phyloP scores from a whole-genome alignment of 2,329 filamentous ascomycete species.

The Tricladium varicosporioides region DNA sequence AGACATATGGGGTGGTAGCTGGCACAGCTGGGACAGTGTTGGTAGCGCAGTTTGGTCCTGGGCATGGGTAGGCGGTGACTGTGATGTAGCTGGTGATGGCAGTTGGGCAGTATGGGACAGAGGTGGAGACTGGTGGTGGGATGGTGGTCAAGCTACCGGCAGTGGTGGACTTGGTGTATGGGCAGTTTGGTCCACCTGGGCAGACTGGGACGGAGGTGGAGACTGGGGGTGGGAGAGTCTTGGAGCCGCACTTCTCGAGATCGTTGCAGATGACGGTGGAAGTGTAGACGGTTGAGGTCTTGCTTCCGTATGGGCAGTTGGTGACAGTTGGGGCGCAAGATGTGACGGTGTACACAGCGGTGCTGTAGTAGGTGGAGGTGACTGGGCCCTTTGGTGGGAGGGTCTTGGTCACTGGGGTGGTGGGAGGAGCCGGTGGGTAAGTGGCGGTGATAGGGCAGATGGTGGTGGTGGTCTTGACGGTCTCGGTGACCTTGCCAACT shows the following conservation, averaged over 20 bases:
- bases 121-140: slow-evolving; percentile 2
- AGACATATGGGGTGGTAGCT: neutral
- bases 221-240: neutral
- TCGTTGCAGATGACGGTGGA: neutral
- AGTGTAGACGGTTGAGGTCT: slow-evolving; percentile 35
- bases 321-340: slow-evolving; percentile 29
- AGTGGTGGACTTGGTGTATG: too few relatives aligned
- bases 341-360: slow-evolving; percentile 24
- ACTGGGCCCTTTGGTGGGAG: slow-evolving; percentile 1
- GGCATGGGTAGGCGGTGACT: neutral
- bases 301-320: slow-evolving; percentile 28
- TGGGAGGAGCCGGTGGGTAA: slow-evolving; percentile 2
- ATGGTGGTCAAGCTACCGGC: neutral
- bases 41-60: neutral
- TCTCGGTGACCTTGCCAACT: slow-evolving; percentile 29
- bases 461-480: slow-evolving; percentile 28
- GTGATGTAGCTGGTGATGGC: slow-evolving; percentile 1
- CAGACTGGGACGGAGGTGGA: too few relatives aligned
- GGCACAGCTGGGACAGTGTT: neutral
- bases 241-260: too few relatives aligned
- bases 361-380: slow-evolving; percentile 10
- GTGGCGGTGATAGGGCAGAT: slow-evolving; percentile 7
- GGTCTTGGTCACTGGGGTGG: neutral
- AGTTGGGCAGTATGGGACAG: neutral
- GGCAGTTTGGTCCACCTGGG: too few relatives aligned